Conservation (phyloP, 1,284 basidiomycete genomes). For the Chondrostereum purpureum region DNA sequence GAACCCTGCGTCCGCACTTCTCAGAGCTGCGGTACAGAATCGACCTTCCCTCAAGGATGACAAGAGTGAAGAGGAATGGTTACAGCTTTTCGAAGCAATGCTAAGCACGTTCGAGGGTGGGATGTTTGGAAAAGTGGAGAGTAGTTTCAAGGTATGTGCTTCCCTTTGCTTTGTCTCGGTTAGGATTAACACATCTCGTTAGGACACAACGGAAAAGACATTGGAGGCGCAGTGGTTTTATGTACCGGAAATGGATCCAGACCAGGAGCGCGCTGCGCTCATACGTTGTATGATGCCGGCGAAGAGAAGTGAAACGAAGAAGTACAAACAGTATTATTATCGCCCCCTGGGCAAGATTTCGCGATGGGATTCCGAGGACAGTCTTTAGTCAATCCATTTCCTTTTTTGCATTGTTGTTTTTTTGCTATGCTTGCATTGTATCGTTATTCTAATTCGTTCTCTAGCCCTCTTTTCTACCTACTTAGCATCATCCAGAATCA, state of each 20-base stretch:
- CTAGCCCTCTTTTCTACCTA: not conserved
- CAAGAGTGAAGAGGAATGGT: constrained; percentile 40
- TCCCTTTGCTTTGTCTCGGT: constrained; percentile 5
- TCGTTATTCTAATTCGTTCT: not conserved
- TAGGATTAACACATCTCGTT: too few species aligned
- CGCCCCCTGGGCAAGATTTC: constrained; percentile 58
- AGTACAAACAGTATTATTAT: constrained; percentile 79
- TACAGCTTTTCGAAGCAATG: constrained; percentile 40
- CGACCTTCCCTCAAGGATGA: constrained; percentile 44
- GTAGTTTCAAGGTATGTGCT: constrained; percentile 39
- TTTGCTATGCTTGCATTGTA: not conserved
- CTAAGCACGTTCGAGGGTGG: constrained; percentile 47
- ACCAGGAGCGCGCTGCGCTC: constrained; percentile 59
- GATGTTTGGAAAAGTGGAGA: constrained; percentile 67
- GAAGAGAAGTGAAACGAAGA: constrained; percentile 68
- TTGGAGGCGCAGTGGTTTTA: constrained; percentile 73
- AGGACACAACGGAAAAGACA: constrained; percentile 44
- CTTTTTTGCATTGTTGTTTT: not conserved
- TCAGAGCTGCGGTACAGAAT: constrained; percentile 41
- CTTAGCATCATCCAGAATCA: not conserved
- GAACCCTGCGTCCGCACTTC: constrained; percentile 49
- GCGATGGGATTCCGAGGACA: constrained; percentile 59
- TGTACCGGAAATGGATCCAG: constrained; percentile 61
- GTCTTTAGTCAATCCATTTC: constrained; percentile 23
- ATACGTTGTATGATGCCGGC: constrained; percentile 67